Base-by-base conservation (phyloP, 139 green algal genomes). In the Bryopsis sp. region DNA sequence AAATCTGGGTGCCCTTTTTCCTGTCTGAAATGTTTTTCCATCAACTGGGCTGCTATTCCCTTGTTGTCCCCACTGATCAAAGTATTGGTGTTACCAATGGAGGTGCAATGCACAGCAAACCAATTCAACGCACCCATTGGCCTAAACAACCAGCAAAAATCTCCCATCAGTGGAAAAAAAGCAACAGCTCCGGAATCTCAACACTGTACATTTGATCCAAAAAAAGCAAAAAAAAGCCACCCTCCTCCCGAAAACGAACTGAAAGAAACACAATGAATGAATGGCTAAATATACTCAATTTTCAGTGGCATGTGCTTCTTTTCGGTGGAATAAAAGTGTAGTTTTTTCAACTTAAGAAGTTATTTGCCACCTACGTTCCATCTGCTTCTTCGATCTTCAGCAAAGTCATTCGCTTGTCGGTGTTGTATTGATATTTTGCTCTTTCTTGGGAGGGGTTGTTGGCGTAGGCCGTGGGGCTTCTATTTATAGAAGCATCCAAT, bases 51-150 rank as follows among this genome's bases (percentile, higher is more conserved):
- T 5, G 89, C 89, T 2, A 78, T 81, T 0, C 86, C 89, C 74
- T 95, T 95, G 81, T 95, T 95, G 76, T 95, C 89, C 1, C 84
- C 89, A 8, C 71, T 85, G 35, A 95, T 78, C 5, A 95, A 78
- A 1, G 48, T 70, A 65, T 95, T 95, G 68, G 85, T 93, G 77
- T 92, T 92, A 82, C 95, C 95, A 74, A 95, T 85, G 35, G 78
- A 87, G 29, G 88, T 94, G 78, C 89, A 89, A 77, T 95, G 89
- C 36, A 95, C 89, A 0, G 85, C 73, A 47, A 89, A 95, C 88
- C 88, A 95, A 36, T 63, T 80, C 39, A 92, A 68, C 1, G 68
- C 50, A 4, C 78, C 84, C 2, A 76, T 38, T 34, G 76, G 67
- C 29, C 74, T 81, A 70, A 8, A 43, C 15, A 43, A 47, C 24